Conservation (phyloP, 352 stramenopile genomes). For the Hyaloperonospora arabidopsidis region DNA sequence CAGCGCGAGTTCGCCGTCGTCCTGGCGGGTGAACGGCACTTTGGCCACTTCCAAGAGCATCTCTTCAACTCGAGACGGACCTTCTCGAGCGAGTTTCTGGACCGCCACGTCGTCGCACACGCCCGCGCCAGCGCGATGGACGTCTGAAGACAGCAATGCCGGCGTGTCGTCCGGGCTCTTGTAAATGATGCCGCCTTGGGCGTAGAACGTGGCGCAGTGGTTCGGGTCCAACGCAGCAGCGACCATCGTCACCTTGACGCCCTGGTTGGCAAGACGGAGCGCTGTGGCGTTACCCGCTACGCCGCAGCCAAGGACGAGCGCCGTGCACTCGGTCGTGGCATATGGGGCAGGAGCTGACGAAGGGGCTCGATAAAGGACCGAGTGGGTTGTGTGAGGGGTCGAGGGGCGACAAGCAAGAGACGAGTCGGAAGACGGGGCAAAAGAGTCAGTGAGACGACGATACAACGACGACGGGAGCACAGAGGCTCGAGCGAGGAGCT, state of each 20-base stretch:
- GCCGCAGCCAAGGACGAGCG: constrained; percentile 70
- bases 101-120: constrained; percentile 88
- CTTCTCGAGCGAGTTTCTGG: constrained; percentile 88
- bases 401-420: constrained; percentile 21
- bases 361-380: constrained; percentile 26
- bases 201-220: constrained; percentile 93
- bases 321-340: constrained; percentile 52
- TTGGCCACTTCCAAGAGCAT: constrained; percentile 82
- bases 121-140: constrained; percentile 85
- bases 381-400: constrained; percentile 26
- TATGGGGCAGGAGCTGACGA: constrained; percentile 31
- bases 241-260: constrained; percentile 77
- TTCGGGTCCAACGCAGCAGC: constrained; percentile 57
- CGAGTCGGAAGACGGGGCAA: constrained; percentile 13
- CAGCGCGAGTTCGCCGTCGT: constrained; percentile 58
- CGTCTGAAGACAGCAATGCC: constrained; percentile 79
- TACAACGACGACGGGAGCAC: constrained; percentile 23
- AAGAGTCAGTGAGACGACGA: constrained; percentile 14
- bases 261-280: constrained; percentile 64
- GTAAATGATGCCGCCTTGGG: constrained; percentile 95
- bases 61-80: constrained; percentile 83
- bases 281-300: constrained; percentile 70
- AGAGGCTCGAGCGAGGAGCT: constrained; percentile 29
- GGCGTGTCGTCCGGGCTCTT: constrained; percentile 83
- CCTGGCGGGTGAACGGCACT: constrained; percentile 84